Conservation (phyloP, 441 rosid species). For the Erodium texanum region DNA sequence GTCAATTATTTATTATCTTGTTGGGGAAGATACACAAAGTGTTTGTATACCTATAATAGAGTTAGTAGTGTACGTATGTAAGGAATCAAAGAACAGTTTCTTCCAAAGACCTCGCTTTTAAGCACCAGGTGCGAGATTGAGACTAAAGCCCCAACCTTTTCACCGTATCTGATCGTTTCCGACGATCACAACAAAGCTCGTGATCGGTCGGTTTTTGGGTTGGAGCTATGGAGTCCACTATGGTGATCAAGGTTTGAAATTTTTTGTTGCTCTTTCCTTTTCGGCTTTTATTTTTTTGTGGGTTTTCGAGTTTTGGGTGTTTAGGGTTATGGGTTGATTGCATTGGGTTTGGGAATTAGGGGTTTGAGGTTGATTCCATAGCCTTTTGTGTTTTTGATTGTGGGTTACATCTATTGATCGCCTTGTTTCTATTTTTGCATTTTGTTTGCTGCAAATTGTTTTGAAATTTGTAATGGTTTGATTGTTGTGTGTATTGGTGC, state of each 20-base stretch:
- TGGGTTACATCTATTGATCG: not conserved
- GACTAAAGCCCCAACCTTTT: not conserved
- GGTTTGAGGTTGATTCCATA: not conserved
- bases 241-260: constrained; percentile 5
- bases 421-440: not conserved
- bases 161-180: too few species aligned
- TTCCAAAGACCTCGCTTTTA: too few species aligned
- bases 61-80: not conserved
- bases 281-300: too few species aligned
- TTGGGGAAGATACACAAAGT: not conserved
- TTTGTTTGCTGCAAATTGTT: not conserved
- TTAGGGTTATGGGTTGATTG: not conserved
- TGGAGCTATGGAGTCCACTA: constrained; percentile 1
- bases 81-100: not conserved
- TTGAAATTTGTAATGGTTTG: not conserved
- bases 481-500: too few species aligned
- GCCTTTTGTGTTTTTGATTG: not conserved
- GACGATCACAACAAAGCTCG: not conserved
- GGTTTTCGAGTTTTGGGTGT: not conserved
- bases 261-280: not conserved
- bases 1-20: constrained; percentile 3
- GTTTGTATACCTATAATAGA: not conserved
- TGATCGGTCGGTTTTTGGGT: too few species aligned
- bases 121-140: not conserved
- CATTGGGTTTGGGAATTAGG: not conserved